Conservation (phyloP, 768 basidiomycete genomes). For the Lanmaoa pseudosensibilis region DNA sequence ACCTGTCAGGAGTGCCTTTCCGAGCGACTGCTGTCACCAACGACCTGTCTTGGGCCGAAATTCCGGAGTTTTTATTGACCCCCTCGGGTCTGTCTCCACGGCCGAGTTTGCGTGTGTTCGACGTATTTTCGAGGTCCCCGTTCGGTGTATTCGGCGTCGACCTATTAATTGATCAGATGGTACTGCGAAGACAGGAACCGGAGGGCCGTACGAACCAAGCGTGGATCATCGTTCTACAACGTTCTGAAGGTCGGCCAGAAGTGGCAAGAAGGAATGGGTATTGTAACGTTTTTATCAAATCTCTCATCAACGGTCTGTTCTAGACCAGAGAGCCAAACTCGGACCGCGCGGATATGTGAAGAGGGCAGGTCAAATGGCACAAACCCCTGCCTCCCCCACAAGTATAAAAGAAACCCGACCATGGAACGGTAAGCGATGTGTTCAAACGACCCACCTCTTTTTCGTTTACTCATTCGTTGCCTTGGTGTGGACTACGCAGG, state of each 20-base stretch:
- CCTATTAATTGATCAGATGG: constrained; percentile 13
- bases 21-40: not conserved
- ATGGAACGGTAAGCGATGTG: constrained; percentile 12
- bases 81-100: constrained; percentile 1
- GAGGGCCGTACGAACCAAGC: constrained; percentile 10
- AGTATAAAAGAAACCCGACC: constrained; percentile 19
- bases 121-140: constrained; percentile 5
- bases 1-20: constrained; percentile 4
- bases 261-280: not conserved
- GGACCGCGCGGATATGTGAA: constrained; percentile 7
- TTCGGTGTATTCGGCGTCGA: constrained; percentile 1
- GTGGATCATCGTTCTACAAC: constrained; percentile 9
- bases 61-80: not conserved
- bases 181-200: not conserved
- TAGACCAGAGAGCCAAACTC: not conserved
- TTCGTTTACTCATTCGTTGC: constrained; percentile 1
- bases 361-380: not conserved
- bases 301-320: constrained; percentile 5
- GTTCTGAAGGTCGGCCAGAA: not conserved
- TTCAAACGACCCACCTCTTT: constrained; percentile 4
- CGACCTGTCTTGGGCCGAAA: not conserved
- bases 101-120: constrained; percentile 1
- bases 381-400: not conserved
- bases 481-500: constrained; percentile 7
- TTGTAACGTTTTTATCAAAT: constrained; percentile 4